A percentile compares a stretch with the other conserved stretches of the same genome.
Conservation (phyloP, 2,329 filamentous ascomycete species). For the Helicocarpus griseus region DNA sequence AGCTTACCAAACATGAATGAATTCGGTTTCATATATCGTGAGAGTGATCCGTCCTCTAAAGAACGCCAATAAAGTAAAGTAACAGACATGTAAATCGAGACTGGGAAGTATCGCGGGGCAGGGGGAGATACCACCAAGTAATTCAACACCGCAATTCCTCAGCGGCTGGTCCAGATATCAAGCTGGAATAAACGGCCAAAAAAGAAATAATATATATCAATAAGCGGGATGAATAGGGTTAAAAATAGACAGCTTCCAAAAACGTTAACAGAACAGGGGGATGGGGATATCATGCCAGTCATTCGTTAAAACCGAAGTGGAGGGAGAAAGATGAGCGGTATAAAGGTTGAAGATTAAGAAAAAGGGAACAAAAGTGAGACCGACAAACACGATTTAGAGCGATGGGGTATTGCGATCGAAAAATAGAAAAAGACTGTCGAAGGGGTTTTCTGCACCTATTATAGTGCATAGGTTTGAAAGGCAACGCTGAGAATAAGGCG, state of each 20-base stretch:
- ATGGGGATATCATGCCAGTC: not conserved
- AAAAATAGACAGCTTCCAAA: not conserved
- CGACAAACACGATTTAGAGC: not conserved
- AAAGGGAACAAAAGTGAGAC: not conserved
- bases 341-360: too few species aligned
- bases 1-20: not conserved
- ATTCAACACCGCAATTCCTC: not conserved
- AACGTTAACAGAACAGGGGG: not conserved
- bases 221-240: conserved; percentile 6
- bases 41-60: conserved; percentile 7
- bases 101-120: conserved; percentile 6
- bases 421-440: not conserved
- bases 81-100: conserved; percentile 4
- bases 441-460: not conserved
- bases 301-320: not conserved
- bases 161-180: conserved; percentile 9
- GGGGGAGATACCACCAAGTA: too few species aligned
- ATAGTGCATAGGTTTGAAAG: not conserved
- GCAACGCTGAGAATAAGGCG: not conserved
- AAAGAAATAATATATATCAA: conserved; percentile 6
- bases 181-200: conserved; percentile 8
- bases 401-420: not conserved
- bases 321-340: not conserved
- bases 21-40: not conserved
- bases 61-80: conserved; percentile 9